Evolutionary conservation across 1,284 basidiomycete genomes (phyloP).

Genomic region (Cyathus pygmaeus): DNA sequence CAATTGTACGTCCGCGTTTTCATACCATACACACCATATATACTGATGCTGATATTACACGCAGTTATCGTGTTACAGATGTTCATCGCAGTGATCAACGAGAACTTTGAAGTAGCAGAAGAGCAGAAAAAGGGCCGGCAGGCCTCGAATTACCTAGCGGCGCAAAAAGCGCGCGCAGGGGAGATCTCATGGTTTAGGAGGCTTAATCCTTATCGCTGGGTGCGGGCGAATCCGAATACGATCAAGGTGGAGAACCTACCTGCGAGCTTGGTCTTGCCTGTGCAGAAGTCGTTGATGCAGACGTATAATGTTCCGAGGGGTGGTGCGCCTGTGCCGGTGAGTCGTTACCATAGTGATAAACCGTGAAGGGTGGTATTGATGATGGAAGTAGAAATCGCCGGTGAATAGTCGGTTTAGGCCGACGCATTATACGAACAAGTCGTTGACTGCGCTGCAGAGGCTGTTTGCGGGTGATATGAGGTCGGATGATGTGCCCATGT

Average conservation of each 20-base stretch:
- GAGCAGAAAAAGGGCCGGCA: constrained; percentile 90
- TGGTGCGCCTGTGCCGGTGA: constrained; percentile 37
- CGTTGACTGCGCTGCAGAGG: constrained; percentile 68
- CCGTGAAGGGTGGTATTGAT: not conserved
- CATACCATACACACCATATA: not conserved
- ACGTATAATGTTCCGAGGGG: constrained; percentile 59
- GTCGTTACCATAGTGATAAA: constrained; percentile 8
- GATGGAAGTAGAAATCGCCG: constrained; percentile 25
- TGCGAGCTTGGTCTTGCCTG: constrained; percentile 77
- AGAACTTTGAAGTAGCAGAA: constrained; percentile 95
- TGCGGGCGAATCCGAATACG: constrained; percentile 79
- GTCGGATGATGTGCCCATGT: constrained; percentile 69
- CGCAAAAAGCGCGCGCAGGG: constrained; percentile 61
- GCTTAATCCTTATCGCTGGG: constrained; percentile 90
- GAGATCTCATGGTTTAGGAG: constrained; percentile 78
- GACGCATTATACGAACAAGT: constrained; percentile 63
- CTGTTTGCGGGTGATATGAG: constrained; percentile 73
- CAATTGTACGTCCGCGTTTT: constrained; percentile 73
- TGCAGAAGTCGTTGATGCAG: constrained; percentile 80
- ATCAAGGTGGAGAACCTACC: constrained; percentile 78
- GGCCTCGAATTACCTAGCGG: constrained; percentile 73
- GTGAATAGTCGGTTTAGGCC: constrained; percentile 41
- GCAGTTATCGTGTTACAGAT: constrained; percentile 95
- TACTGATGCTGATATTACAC: not conserved
- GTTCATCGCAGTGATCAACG: constrained; percentile 99